A percentile compares a stretch with the other conserved stretches of the same genome.
Conservation (phyloP, 1,284 basidiomycete species). For the Puccinia sorghi region DNA sequence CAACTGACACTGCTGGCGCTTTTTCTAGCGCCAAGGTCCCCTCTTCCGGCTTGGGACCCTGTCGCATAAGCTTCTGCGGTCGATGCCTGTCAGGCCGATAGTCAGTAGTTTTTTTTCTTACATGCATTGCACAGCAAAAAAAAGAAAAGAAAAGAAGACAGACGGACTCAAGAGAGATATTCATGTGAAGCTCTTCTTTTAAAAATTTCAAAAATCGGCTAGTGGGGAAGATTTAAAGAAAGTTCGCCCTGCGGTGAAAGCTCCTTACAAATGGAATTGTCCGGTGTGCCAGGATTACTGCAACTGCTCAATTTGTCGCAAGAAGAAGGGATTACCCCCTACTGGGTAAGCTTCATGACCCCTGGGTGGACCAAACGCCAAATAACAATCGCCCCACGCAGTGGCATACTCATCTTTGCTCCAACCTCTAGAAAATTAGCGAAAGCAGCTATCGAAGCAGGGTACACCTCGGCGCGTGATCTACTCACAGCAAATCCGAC, state of each 20-base stretch:
- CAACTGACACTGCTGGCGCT: not conserved
- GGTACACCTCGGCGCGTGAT: slow-evolving; percentile 40
- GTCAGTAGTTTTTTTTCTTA: slow-evolving; percentile 33
- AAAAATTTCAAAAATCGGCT: not conserved
- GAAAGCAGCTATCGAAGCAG: slow-evolving; percentile 29
- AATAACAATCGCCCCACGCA: not conserved
- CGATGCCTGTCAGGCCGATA: slow-evolving; percentile 43
- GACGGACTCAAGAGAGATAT: not conserved
- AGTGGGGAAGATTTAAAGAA: slow-evolving; percentile 45
- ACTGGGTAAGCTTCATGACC: slow-evolving; percentile 38
- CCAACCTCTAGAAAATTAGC: slow-evolving; percentile 19
- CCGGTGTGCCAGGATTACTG: slow-evolving; percentile 49
- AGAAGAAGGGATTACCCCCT: slow-evolving; percentile 43
- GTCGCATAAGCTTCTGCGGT: slow-evolving; percentile 33
- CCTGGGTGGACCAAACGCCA: not conserved
- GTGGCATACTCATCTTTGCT: not conserved
- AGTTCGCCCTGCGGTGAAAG: slow-evolving; percentile 9
- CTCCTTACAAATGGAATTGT: slow-evolving; percentile 40
- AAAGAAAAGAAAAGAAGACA: not conserved
- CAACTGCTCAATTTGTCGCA: slow-evolving; percentile 49
- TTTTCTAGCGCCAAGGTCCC: not conserved
- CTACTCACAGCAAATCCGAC: slow-evolving; percentile 38
- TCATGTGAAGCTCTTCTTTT: not conserved
- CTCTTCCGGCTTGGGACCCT: not conserved
- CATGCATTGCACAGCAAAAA: not conserved